These are phyloP conservation scores for Chionographis japonica DNA, from an alignment of 106 monocot species.

Conservation along the genomic window DNA sequence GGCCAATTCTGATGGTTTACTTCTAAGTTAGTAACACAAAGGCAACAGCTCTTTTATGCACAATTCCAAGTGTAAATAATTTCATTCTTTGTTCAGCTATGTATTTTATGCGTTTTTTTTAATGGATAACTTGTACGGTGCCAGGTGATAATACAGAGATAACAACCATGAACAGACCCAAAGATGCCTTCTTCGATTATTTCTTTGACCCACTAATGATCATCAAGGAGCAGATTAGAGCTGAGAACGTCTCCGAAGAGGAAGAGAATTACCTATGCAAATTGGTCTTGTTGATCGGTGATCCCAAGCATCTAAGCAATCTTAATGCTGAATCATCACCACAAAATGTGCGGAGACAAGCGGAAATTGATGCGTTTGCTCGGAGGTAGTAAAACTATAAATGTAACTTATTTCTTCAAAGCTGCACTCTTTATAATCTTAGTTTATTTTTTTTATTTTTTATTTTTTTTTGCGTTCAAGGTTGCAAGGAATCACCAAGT, in stretches of 20 bases:
- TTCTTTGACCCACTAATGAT: conserved; percentile 91
- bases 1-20: conserved; percentile 40
- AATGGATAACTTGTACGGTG: neutral
- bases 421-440: neutral
- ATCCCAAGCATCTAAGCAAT: conserved; percentile 35
- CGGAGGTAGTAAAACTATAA: conserved; percentile 46
- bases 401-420: neutral
- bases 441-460: neutral
- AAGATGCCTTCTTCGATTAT: conserved; percentile 72
- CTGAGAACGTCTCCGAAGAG: conserved; percentile 56
- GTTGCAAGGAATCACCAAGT: conserved; percentile 86
- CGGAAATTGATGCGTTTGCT: conserved; percentile 78
- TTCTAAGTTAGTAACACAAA: conserved; percentile 38
- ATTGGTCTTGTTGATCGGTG: conserved; percentile 59
- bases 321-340: conserved; percentile 12
- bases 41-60: neutral
- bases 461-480: conserved; percentile 14
- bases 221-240: conserved; percentile 81
- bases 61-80: neutral
- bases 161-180: conserved; percentile 68
- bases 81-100: neutral
- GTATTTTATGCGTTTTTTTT: neutral
- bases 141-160: conserved; percentile 67
- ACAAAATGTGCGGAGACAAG: conserved; percentile 43
- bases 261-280: conserved; percentile 71